Evolutionary conservation across 257 asterid species (phyloP).

Genomic region (Salvia miltiorrhiza): DNA sequence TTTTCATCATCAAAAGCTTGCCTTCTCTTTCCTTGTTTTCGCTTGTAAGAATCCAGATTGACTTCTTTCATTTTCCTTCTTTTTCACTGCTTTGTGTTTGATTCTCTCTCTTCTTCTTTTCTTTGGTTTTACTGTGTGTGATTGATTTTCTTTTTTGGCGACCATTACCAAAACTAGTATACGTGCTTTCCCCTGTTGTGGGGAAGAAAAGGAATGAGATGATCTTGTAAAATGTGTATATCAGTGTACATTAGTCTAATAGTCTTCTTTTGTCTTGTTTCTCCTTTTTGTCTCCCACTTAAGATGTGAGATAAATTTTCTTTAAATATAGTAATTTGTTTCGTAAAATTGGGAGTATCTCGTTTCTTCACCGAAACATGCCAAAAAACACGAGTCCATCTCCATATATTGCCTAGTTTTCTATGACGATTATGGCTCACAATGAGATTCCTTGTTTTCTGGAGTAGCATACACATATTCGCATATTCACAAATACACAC

Average conservation of each 20-base stretch:
- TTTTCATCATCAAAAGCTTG: conserved; percentile 38
- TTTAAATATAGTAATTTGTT: too few relatives aligned
- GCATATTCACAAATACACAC: too few relatives aligned
- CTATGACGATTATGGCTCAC: too few relatives aligned
- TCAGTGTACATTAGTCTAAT: background rate
- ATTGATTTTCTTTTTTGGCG: background rate
- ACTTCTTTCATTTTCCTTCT: background rate
- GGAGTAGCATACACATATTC: too few relatives aligned
- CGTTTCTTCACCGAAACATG: too few relatives aligned
- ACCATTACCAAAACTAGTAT: background rate
- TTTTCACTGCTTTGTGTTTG: background rate
- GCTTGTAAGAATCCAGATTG: conserved; percentile 60
- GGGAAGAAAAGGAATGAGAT: background rate
- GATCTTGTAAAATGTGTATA: background rate
- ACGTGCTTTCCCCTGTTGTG: background rate
- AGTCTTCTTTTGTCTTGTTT: background rate
- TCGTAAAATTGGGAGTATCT: too few relatives aligned
- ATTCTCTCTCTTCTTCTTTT: background rate
- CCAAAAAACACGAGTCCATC: too few relatives aligned
- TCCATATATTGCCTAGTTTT: too few relatives aligned
- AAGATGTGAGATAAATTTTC: too few relatives aligned
- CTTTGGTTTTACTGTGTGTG: background rate
- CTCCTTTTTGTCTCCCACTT: background rate
- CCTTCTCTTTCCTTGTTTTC: conserved; percentile 64
- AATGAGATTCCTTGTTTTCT: too few relatives aligned